Evolutionary conservation across 176 grass and related monocot genomes (phyloP), one percentile per base, ranked within the genome.

Genomic region (Oryza glumipatula): DNA sequence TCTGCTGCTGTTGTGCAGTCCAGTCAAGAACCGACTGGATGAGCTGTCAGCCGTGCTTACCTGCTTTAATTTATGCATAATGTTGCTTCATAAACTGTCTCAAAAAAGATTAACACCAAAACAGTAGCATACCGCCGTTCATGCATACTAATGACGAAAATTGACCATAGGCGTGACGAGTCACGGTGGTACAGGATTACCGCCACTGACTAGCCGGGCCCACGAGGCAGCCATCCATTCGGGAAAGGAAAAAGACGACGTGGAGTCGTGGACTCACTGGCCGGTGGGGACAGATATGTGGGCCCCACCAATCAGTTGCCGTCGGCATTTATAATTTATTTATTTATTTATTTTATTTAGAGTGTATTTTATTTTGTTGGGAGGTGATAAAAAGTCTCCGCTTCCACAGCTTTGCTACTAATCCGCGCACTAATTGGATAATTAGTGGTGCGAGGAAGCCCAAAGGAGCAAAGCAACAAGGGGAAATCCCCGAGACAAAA

Each of bases 401-500:
- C 70, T 32, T 41, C 43, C 7, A 15, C 7, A 15, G 51, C 21
- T 65, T n/a, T 32, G 30, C 30, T 32, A 65, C 77, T 70, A 74
- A 84, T 52, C 38, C 39, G 6, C 36, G 38, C 69, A 33, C 60
- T 73, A 73, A 82, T 73, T 32, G 72, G 58, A 63, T 23, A 63
- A 63, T 63, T 23, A 63, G 56, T 61, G 56, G 35, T 35, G 14
- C 28, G 63, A 70, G 48, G 72, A 35, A 77, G 83, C 47, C 68
- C 26, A 61, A 48, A 16, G 67, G 17, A 48, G 39, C 48, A 15
- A 9, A n/a, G 23, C 19, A 17, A 33, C n/a, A 21, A 21, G 41
- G 33, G n/a, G 76, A 80, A 80, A 80, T 73, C 68, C 28, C 24
- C 26, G 77, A 67, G 81, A 67, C 33, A 48, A 84, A 68, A 54